Percentiles rank a stretch among this genome's conserved stretches.
These are phyloP conservation scores for Thalassiosira exigua DNA, from an alignment of 352 stramenopile genomes.

Conservation along the genomic window DNA sequence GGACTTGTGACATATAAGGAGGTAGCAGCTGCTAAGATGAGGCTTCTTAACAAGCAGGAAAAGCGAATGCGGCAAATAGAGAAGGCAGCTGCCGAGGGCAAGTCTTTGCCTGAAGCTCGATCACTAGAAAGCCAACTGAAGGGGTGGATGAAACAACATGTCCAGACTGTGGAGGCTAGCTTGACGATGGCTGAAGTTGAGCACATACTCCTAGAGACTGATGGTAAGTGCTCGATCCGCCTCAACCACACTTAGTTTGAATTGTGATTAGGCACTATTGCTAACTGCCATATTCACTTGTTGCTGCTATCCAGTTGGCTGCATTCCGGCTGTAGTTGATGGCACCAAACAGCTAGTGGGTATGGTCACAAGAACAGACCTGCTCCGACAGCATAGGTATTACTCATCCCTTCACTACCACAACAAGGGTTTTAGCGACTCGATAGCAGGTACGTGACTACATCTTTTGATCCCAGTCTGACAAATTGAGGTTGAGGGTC, in stretches of 20 bases:
- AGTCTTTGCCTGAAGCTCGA: slow-evolving; percentile 48
- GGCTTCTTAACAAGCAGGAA: slow-evolving; percentile 83
- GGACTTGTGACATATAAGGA: slow-evolving; percentile 85
- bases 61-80: slow-evolving; percentile 70
- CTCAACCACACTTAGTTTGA: not conserved
- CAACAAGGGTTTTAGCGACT: slow-evolving; percentile 82
- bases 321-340: slow-evolving; percentile 76
- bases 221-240: slow-evolving; percentile 38
- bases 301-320: slow-evolving; percentile 49
- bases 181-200: slow-evolving; percentile 78
- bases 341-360: slow-evolving; percentile 73
- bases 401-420: slow-evolving; percentile 83
- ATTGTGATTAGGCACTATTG: too few species aligned
- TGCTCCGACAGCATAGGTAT: slow-evolving; percentile 81
- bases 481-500: too few species aligned
- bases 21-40: slow-evolving; percentile 79
- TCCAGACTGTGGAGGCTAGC: slow-evolving; percentile 68
- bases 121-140: slow-evolving; percentile 73
- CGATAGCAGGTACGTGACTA: slow-evolving; percentile 51
- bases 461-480: too few species aligned
- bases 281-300: too few species aligned
- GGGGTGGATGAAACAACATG: slow-evolving; percentile 85
- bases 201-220: slow-evolving; percentile 74
- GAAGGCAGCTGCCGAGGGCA: slow-evolving; percentile 44
- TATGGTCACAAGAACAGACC: slow-evolving; percentile 83